Conservation (phyloP, 805 yeast genomes). For the Dipodascopsis tothii region DNA sequence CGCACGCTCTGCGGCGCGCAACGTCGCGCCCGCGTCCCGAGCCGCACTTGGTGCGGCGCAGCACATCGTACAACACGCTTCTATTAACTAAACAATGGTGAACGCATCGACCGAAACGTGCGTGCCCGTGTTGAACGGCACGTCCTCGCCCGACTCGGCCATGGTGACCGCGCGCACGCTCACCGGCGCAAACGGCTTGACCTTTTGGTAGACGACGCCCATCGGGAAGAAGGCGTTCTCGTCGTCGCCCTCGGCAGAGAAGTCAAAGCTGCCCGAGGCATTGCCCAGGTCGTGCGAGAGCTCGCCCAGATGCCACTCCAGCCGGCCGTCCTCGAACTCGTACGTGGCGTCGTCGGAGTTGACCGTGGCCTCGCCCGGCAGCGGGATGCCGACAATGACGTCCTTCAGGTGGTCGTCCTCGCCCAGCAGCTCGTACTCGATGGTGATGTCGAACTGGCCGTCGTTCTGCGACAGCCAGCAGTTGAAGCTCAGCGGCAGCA, state of each 20-base stretch:
- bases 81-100: conserved; percentile 15
- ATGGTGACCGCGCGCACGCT: conserved; percentile 52
- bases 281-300: conserved; percentile 43
- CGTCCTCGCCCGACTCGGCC: conserved; percentile 40
- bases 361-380: conserved; percentile 50
- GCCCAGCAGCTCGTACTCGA: conserved; percentile 74
- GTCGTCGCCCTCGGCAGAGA: conserved; percentile 61
- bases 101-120: conserved; percentile 34
- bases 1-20: no score
- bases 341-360: conserved; percentile 31
- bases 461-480: conserved; percentile 74
- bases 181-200: conserved; percentile 56
- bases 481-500: conserved; percentile 65
- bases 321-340: conserved; percentile 59
- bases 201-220: conserved; percentile 52
- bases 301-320: conserved; percentile 54
- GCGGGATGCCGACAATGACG: conserved; percentile 57
- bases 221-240: conserved; percentile 90
- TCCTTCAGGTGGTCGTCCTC: conserved; percentile 44
- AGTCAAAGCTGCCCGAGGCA: conserved; percentile 68
- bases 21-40: no score
- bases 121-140: conserved; percentile 60
- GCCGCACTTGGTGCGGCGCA: no score
- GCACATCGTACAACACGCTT: no score
- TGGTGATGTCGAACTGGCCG: conserved; percentile 61